phyloP scores from a whole-genome alignment of 225 moss, liverwort and hornwort species.

The Pseudoscleropodium purum region DNA sequence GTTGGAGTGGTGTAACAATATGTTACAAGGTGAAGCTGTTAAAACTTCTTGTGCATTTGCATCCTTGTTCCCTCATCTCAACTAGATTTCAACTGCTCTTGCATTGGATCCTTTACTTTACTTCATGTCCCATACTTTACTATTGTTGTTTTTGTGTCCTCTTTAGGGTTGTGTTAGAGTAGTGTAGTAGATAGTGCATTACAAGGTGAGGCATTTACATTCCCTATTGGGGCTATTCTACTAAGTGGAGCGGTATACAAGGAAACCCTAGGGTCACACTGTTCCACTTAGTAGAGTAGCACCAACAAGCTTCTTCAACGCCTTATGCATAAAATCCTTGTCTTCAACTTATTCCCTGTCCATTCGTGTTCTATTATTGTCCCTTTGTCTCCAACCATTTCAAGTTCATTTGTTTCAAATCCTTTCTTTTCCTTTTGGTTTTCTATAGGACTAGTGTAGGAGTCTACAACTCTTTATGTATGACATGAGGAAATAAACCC shows the following conservation, averaged over 20 bases:
- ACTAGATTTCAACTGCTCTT: no score
- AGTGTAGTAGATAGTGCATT: background rate
- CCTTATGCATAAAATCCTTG: no score
- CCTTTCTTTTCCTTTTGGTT: background rate
- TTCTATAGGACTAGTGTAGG: no score
- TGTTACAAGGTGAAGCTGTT: no score
- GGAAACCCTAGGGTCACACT: background rate
- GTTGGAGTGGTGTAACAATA: no score
- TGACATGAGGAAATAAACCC: accelerated
- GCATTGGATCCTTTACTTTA: no score
- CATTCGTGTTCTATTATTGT: background rate
- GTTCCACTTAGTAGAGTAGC: background rate
- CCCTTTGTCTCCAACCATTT: background rate
- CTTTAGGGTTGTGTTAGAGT: background rate
- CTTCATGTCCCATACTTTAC: background rate
- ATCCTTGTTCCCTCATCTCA: no score
- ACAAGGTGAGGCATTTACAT: no score
- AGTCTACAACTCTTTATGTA: no score
- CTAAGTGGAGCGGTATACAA: no score
- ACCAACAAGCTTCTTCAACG: background rate
- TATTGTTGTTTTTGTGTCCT: accelerated
- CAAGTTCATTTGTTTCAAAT: background rate
- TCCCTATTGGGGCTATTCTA: no score
- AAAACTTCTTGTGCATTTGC: no score
- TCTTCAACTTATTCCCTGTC: background rate